These are phyloP conservation scores for Besnoitia besnoiti DNA, from an alignment of 169 alveolate species.

Conservation along the genomic window DNA sequence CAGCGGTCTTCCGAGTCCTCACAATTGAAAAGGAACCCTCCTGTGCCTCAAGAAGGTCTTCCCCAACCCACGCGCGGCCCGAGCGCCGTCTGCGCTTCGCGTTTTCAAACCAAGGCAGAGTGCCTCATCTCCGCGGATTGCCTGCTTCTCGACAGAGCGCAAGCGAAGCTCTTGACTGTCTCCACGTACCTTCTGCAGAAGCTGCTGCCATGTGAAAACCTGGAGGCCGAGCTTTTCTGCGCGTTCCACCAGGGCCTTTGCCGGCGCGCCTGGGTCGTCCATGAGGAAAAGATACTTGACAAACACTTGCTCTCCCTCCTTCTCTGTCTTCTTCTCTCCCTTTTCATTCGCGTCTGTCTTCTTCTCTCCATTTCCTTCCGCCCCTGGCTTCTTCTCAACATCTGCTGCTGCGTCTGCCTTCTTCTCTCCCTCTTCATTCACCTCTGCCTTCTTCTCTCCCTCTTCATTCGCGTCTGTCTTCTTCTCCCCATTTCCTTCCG, in stretches of 20 bases:
- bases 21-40: no score
- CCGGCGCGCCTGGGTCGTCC: slow-evolving; percentile 6
- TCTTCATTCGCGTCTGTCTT: background rate
- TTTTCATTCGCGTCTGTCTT: slow-evolving; percentile 10
- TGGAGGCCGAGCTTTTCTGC: slow-evolving; percentile 20
- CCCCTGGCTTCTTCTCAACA: background rate
- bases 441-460: background rate
- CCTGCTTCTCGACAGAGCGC: no score
- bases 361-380: background rate
- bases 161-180: no score
- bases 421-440: slow-evolving; percentile 10
- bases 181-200: background rate
- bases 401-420: background rate
- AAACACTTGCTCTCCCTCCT: background rate
- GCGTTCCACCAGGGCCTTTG: background rate
- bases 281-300: slow-evolving; percentile 42
- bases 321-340: background rate
- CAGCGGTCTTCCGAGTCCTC: no score
- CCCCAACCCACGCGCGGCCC: no score
- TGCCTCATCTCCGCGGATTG: no score
- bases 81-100: no score
- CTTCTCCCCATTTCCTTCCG: background rate
- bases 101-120: no score
- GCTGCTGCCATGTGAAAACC: background rate
- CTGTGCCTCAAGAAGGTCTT: no score